Evolutionary conservation across 441 rosid genomes (phyloP).

Genomic region (Capsella rubella): DNA sequence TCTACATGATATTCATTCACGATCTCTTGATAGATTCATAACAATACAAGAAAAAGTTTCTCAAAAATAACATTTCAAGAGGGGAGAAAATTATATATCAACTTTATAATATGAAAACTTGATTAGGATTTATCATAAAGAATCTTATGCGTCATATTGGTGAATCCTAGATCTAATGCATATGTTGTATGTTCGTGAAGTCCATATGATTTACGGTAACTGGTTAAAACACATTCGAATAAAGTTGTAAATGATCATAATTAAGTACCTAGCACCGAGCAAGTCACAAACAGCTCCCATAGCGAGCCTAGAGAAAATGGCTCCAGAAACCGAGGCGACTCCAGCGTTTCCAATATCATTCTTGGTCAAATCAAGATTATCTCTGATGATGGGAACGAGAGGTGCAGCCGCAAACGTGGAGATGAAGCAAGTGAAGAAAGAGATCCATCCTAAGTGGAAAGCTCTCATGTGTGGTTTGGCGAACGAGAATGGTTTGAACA

Average conservation of each 20-base stretch:
- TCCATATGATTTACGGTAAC: background rate
- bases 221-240: background rate
- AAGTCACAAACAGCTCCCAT: slow-evolving; percentile 54
- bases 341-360: slow-evolving; percentile 51
- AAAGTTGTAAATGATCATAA: background rate
- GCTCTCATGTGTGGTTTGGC: slow-evolving; percentile 53
- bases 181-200: background rate
- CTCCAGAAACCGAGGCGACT: slow-evolving; percentile 51
- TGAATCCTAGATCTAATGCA: background rate
- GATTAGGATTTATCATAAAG: too few species aligned
- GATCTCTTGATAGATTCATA: too few species aligned
- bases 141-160: background rate
- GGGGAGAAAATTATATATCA: too few species aligned
- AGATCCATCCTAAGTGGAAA: slow-evolving; percentile 53
- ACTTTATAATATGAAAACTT: too few species aligned
- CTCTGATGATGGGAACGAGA: slow-evolving; percentile 51
- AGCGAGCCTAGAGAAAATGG: slow-evolving; percentile 50
- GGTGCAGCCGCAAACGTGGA: slow-evolving; percentile 56
- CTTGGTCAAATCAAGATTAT: slow-evolving; percentile 49
- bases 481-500: slow-evolving; percentile 47
- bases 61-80: too few species aligned
- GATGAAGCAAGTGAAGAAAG: slow-evolving; percentile 52
- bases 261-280: slow-evolving; percentile 48
- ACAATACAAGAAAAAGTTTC: too few species aligned
- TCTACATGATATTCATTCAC: too few species aligned